phyloP scores from a whole-genome alignment of 208 protist genomes.

The Leishmania tarentolae region DNA sequence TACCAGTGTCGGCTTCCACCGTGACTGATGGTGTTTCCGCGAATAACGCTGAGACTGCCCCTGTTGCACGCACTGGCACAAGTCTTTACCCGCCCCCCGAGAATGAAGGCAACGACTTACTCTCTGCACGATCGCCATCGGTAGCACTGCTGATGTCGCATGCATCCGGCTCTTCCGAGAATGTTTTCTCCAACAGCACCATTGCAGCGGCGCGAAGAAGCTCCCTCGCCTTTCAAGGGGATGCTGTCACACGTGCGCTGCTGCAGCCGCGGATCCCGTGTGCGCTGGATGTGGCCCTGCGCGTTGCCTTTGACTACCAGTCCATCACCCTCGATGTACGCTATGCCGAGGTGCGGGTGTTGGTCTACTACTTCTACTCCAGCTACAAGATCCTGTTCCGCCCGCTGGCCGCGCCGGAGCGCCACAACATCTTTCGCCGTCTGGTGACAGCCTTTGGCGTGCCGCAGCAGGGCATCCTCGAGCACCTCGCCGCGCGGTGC shows the following conservation, averaged over 20 bases:
- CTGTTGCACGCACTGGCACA: too few species aligned
- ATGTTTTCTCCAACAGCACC: neutral
- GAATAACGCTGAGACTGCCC: neutral
- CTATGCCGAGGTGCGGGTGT: constrained; percentile 66
- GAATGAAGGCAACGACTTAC: neutral
- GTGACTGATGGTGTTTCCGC: neutral
- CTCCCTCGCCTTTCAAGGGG: constrained; percentile 30
- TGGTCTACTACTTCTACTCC: constrained; percentile 79
- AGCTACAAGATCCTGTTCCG: constrained; percentile 73
- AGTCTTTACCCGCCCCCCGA: too few species aligned
- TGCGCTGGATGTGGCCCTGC: constrained; percentile 50
- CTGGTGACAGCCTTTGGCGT: constrained; percentile 69
- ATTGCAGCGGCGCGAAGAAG: neutral
- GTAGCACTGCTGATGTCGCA: neutral
- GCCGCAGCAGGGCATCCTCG: constrained; percentile 61
- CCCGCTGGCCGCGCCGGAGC: constrained; percentile 67
- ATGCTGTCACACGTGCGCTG: constrained; percentile 31
- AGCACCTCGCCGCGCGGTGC: constrained; percentile 78
- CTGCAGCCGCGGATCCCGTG: constrained; percentile 50
- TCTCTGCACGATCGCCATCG: too few species aligned
- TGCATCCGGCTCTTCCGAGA: neutral
- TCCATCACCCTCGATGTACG: constrained; percentile 56
- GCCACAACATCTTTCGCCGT: constrained; percentile 73
- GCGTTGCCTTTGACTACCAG: constrained; percentile 65
- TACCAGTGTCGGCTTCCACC: too few species aligned